Percentiles rank a stretch among this genome's conserved stretches.
Conservation (phyloP, 75 land plant genomes). For the Gnetum montanum region DNA sequence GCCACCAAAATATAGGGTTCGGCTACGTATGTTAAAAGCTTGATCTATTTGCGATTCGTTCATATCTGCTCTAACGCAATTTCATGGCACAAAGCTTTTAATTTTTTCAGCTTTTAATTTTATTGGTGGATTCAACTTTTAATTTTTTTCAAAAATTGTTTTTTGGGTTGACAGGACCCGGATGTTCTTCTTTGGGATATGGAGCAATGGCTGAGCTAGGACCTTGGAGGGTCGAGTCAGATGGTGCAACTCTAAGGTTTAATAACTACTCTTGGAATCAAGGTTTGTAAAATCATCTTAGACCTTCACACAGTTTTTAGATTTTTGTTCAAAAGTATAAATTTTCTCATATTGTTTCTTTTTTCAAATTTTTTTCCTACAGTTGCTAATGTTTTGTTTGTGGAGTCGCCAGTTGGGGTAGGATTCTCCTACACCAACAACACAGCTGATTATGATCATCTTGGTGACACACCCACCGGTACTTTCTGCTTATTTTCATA, state of each 20-base stretch:
- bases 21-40: too few species aligned
- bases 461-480: slow-evolving; percentile 16
- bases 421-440: slow-evolving; percentile 17
- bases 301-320: background rate
- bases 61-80: background rate
- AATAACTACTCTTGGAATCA: slow-evolving; percentile 68
- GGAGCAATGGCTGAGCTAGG: slow-evolving; percentile 84
- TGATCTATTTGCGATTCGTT: too few species aligned
- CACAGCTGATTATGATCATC: background rate
- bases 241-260: slow-evolving; percentile 48
- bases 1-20: background rate
- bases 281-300: slow-evolving; percentile 6
- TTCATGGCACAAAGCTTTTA: background rate
- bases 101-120: background rate
- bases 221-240: slow-evolving; percentile 45
- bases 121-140: background rate
- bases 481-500: too few species aligned
- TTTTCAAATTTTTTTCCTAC: background rate
- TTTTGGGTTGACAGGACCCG: slow-evolving; percentile 67
- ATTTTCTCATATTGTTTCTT: background rate
- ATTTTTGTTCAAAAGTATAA: background rate
- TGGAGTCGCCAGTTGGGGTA: slow-evolving; percentile 23
- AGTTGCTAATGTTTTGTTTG: slow-evolving; percentile 19
- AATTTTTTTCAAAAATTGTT: background rate
- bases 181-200: slow-evolving; percentile 84